A percentile compares a stretch with the other conserved stretches of the same genome.
Evolutionary conservation across 208 protist species (phyloP).

Genomic region (Trypanosomatidae sp.): DNA sequence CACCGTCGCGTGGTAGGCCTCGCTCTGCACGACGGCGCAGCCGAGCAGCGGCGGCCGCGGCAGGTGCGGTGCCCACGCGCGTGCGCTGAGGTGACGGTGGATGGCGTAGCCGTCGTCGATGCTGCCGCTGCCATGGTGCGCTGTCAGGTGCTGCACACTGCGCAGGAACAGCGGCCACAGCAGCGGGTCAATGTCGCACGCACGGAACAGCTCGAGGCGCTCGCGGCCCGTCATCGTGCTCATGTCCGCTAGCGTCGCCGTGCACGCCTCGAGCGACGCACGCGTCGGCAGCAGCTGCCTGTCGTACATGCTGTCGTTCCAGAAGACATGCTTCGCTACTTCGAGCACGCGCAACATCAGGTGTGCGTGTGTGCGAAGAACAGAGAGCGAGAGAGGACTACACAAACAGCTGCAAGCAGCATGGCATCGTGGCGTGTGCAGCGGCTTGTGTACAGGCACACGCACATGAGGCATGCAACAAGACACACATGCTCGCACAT

Average conservation of each 20-base stretch:
- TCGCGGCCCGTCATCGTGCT: slow-evolving; percentile 62
- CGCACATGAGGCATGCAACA: neutral
- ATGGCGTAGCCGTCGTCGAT: slow-evolving; percentile 48
- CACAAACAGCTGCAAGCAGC: neutral
- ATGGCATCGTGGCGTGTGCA: neutral
- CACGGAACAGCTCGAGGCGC: slow-evolving; percentile 39
- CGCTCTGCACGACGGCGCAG: slow-evolving; percentile 41
- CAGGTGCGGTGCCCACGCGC: slow-evolving; percentile 40
- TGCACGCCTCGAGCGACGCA: slow-evolving; percentile 36
- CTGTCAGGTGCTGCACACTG: slow-evolving; percentile 62
- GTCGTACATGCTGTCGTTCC: slow-evolving; percentile 55
- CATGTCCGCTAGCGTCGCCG: slow-evolving; percentile 39
- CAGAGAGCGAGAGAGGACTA: neutral
- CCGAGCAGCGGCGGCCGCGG: slow-evolving; percentile 34
- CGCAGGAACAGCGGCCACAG: slow-evolving; percentile 70
- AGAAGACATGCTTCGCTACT: slow-evolving; percentile 29
- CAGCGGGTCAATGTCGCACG: slow-evolving; percentile 55
- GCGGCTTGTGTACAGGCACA: neutral
- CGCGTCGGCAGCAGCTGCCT: slow-evolving; percentile 45
- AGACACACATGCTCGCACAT: neutral
- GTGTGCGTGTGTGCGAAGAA: neutral
- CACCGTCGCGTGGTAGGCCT: slow-evolving; percentile 19
- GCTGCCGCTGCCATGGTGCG: slow-evolving; percentile 21
- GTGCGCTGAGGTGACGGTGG: slow-evolving; percentile 58
- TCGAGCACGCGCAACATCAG: neutral